Percentiles rank a stretch among this genome's conserved stretches.
phyloP scores from a whole-genome alignment of 2,329 filamentous ascomycete species.

The Apiospora koreana region DNA sequence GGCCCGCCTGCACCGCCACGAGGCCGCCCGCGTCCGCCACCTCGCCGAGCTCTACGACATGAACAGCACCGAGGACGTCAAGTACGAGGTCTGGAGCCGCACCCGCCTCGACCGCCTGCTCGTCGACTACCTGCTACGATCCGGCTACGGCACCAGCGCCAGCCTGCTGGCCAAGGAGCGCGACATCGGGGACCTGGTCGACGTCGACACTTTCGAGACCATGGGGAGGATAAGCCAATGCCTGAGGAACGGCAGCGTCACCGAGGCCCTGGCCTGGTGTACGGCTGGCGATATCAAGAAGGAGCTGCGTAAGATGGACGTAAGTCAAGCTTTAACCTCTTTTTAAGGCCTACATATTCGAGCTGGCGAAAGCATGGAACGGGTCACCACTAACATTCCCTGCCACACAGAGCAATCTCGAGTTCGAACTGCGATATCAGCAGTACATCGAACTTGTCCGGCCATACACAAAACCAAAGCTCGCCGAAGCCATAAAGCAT shows the following conservation, averaged over 20 bases:
- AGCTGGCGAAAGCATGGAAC: neutral
- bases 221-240: conserved; percentile 78
- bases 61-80: conserved; percentile 81
- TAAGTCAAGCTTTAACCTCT: conserved; percentile 40
- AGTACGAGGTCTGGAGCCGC: conserved; percentile 89
- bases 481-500: conserved; percentile 77
- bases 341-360: neutral
- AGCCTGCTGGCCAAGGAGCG: conserved; percentile 73
- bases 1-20: conserved; percentile 71
- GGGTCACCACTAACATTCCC: neutral
- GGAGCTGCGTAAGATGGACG: conserved; percentile 83
- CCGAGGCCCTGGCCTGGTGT: conserved; percentile 86
- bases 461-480: conserved; percentile 48
- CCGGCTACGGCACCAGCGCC: conserved; percentile 80
- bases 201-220: conserved; percentile 83
- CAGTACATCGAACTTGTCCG: conserved; percentile 93
- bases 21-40: conserved; percentile 76
- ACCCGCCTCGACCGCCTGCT: conserved; percentile 79
- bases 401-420: conserved; percentile 57
- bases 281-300: conserved; percentile 78
- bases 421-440: conserved; percentile 91
- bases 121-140: conserved; percentile 88
- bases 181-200: conserved; percentile 78
- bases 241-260: conserved; percentile 68
- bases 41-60: conserved; percentile 80